Evolutionary conservation across 495 filamentous ascomycete genomes (phyloP), one percentile per base, ranked within the genome.

Genomic region (Tuber indicum): DNA sequence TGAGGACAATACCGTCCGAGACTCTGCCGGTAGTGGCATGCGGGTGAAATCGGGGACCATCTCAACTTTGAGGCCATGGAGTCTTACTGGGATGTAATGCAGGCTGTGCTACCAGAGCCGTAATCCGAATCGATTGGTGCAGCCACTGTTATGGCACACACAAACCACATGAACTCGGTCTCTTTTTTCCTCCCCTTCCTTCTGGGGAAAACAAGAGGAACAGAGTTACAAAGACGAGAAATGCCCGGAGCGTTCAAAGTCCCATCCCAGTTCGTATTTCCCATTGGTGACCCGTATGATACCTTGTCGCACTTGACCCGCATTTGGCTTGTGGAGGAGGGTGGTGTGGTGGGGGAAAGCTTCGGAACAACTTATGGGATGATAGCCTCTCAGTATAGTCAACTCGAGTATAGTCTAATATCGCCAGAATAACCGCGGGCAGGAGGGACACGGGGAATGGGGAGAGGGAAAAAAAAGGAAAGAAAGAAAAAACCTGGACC

Each of bases 1-100:
- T 74, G 49, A 66, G 78, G 26, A 47, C 43, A 72, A 79, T 72
- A 45, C 45, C 19, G 73, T 77, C 81, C 81, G 81, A 82, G 77
- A 75, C 81, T 70, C 75, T 80, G 75, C 81, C 81, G 81, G 74
- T 69, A 74, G 71, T 74, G 74, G 44, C 76, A 66, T 82, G 72
- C 80, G 80, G 80, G 72, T 73, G 73, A 71, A 77, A 77, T 82
- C 81, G 79, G 79, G 75, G 32, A 62, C 71, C 71, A 72, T 8
- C n/a, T 39, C 21, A 46, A 62, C 43, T 39, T 58, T 19, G 73
- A 74, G 17, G 45, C 49, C 44, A 62, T 74, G 49, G 52, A 62
- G 73, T 49, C 19, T 62, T 36, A 19, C 73, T 36, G 23, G 79
- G 70, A 42, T 44, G 12, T 44, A 26, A 43, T 71, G 62, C 74